A percentile compares a stretch with the other conserved stretches of the same genome.
Conservation (phyloP, 371 early-diverging fungal genomes). For the Mortierella sp. region DNA sequence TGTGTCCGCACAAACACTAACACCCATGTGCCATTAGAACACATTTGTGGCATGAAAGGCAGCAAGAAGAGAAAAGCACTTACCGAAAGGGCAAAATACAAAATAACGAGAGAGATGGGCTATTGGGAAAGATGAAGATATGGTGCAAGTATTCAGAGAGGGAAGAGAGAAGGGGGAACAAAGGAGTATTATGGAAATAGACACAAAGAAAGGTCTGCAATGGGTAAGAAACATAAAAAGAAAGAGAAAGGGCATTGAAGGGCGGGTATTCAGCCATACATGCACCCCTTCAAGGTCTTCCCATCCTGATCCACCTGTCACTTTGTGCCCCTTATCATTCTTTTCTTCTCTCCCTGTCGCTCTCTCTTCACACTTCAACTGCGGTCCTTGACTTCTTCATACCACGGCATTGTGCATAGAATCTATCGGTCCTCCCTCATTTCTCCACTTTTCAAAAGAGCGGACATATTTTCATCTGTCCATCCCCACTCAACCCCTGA, state of each 20-base stretch:
- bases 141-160: background rate
- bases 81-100: background rate
- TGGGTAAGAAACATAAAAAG: constrained; percentile 6
- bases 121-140: background rate
- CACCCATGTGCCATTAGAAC: background rate
- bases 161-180: background rate
- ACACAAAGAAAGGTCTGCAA: background rate
- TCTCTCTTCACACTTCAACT: background rate
- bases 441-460: background rate
- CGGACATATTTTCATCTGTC: background rate
- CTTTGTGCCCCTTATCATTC: background rate
- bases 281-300: background rate
- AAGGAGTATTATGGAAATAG: background rate
- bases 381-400: background rate
- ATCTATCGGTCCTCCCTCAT: constrained; percentile 6
- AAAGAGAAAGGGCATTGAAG: background rate
- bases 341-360: background rate
- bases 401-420: constrained; percentile 17
- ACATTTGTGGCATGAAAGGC: background rate
- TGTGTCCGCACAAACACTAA: too few species aligned
- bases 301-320: background rate
- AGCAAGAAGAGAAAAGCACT: background rate
- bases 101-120: background rate
- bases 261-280: background rate
- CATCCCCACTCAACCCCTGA: constrained; percentile 2